Conservation (phyloP, 2,329 filamentous ascomycete genomes). For the Colletotrichum navitas region DNA sequence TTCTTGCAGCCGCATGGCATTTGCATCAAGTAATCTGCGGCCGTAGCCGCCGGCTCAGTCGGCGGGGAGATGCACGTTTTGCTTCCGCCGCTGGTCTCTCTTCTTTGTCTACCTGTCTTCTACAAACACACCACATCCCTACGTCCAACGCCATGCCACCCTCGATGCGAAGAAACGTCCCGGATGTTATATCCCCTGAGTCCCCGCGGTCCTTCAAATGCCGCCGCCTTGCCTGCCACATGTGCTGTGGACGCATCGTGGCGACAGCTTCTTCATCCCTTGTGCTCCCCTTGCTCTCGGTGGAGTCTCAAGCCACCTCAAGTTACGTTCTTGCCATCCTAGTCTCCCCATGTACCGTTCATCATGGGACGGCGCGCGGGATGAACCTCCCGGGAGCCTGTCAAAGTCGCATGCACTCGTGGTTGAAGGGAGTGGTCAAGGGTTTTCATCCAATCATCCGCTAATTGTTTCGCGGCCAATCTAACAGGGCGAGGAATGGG, state of each 20-base stretch:
- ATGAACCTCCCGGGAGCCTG: slow-evolving; percentile 24
- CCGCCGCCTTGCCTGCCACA: slow-evolving; percentile 30
- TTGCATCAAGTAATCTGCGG: slow-evolving; percentile 36
- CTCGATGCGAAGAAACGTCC: slow-evolving; percentile 26
- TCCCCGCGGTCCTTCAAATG: slow-evolving; percentile 28
- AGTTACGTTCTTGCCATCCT: slow-evolving; percentile 1
- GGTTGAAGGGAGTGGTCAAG: slow-evolving; percentile 18
- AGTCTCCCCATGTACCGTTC: slow-evolving; percentile 7
- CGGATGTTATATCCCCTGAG: slow-evolving; percentile 26
- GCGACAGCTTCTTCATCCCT: slow-evolving; percentile 39
- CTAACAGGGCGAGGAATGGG: slow-evolving; percentile 3
- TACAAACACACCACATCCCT: slow-evolving; percentile 37
- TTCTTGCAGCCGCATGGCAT: slow-evolving; percentile 26
- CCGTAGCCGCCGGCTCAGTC: slow-evolving; percentile 32
- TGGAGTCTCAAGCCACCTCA: slow-evolving; percentile 8
- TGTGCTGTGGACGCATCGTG: slow-evolving; percentile 31
- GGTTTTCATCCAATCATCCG: slow-evolving; percentile 10
- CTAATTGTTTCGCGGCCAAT: slow-evolving; percentile 27
- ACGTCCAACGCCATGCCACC: slow-evolving; percentile 12
- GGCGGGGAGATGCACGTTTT: slow-evolving; percentile 33
- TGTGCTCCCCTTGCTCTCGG: slow-evolving; percentile 25
- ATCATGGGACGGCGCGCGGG: slow-evolving; percentile 14
- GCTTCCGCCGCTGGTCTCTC: slow-evolving; percentile 29
- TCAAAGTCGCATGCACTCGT: slow-evolving; percentile 34
- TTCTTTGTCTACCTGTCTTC: slow-evolving; percentile 1